Evolutionary conservation across 106 monocot genomes (phyloP), one percentile per base, ranked within the genome.

Genomic region (Dioscorea zingiberensis): DNA sequence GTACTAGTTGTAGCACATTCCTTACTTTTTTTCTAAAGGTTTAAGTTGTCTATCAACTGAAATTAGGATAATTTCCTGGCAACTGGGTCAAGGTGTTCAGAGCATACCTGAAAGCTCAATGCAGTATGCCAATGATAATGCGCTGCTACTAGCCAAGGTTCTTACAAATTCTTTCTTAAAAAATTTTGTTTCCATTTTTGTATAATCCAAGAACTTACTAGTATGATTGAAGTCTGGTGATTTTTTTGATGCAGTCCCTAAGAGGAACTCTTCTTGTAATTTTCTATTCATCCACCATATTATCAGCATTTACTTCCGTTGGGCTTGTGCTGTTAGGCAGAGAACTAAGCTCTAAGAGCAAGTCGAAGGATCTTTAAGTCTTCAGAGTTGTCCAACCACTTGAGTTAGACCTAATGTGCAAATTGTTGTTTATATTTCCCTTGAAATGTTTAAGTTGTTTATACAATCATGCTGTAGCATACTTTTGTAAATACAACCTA

Each of bases 121-220:
- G 68, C 76, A 79, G 70, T 83, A 95, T 67, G 87, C 91, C 21
- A 87, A 91, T 64, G 95, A 84, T 60, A 95, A 85, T 55, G 85
- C 95, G 18, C 38, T 85, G 63, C 55, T 67, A 7, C 74, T 97
- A 14, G 83, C 83, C 55, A 91, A 88, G 91, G 95, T 91, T 59
- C 29, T 25, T 48, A 6, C 9, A 38, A 38, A 38, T 38, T 38
- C 38, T 38, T 38, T 38, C 10, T 38, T n/a, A n/a, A n/a, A n/a
- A n/a, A n/a, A 38, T 0, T 13, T 59, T 10, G 18, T 49, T 49
- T 23, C 38, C 13, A 48, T 55, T 74, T 6, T 47, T 48, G 58
- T 3, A 15, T 25, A 14, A 47, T 22, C 25, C 22, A 28, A 22
- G 18, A 48, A 38, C 14, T 46, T 25, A 4, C 63, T 47, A 38